Percentiles rank a stretch among this genome's conserved stretches.
Conservation (phyloP, 176 grass and related monocot genomes). For the maize (Zea mays) region DNA sequence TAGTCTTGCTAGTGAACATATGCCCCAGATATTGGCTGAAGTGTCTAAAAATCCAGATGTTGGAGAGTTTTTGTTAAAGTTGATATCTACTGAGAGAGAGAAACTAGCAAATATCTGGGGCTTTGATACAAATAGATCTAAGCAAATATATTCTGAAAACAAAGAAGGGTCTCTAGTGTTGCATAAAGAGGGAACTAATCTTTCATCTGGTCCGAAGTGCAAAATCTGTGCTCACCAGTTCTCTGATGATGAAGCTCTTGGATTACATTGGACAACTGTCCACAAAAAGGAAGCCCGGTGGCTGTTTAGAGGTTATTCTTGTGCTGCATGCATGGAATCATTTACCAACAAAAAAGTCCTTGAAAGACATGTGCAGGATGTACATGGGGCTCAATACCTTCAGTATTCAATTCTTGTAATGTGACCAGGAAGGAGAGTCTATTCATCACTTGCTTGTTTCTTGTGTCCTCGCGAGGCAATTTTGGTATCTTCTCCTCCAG, state of each 20-base stretch:
- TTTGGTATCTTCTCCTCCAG: no score
- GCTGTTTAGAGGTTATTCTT: slow-evolving; percentile 97
- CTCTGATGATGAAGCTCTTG: slow-evolving; percentile 67
- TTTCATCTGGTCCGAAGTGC: slow-evolving; percentile 59
- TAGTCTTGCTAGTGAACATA: slow-evolving; percentile 54
- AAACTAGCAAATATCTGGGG: slow-evolving; percentile 79
- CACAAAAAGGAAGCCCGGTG: slow-evolving; percentile 92
- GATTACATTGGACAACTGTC: slow-evolving; percentile 74
- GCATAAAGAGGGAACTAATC: slow-evolving; percentile 31
- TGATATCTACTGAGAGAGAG: slow-evolving; percentile 81
- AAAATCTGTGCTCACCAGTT: slow-evolving; percentile 80
- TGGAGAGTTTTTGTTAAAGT: slow-evolving; percentile 81
- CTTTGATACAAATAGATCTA: slow-evolving; percentile 51
- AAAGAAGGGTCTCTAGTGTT: slow-evolving; percentile 19
- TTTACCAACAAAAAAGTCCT: slow-evolving; percentile 93
- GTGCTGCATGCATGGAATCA: slow-evolving; percentile 84
- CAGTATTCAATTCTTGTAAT: slow-evolving; percentile 87
- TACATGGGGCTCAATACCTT: slow-evolving; percentile 73
- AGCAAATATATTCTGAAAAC: slow-evolving; percentile 52
- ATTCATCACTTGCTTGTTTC: no score
- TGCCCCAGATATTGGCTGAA: slow-evolving; percentile 60
- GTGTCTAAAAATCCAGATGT: slow-evolving; percentile 59
- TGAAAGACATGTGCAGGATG: slow-evolving; percentile 83
- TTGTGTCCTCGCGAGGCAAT: no score
- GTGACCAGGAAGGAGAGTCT: no score